Evolutionary conservation across 345 rosid genomes (phyloP).

Genomic region (Draba incana): DNA sequence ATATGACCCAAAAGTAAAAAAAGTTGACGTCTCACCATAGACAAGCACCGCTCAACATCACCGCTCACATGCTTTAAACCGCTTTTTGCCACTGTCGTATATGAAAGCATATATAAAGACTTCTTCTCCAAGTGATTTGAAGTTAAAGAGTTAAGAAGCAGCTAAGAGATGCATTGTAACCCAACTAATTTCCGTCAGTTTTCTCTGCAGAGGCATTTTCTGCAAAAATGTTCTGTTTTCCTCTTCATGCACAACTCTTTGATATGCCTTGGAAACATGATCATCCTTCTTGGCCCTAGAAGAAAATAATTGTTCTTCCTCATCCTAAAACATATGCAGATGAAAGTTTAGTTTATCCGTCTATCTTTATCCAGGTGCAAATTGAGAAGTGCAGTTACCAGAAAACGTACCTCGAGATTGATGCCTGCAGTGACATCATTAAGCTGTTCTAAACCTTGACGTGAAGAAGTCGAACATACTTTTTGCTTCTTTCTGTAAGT

Average conservation of each 20-base stretch:
- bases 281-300: conserved; percentile 67
- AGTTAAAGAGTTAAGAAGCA: conserved; percentile 15
- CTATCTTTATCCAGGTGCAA: conserved; percentile 1
- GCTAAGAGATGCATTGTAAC: conserved; percentile 30
- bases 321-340: conserved; percentile 62
- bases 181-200: conserved; percentile 82
- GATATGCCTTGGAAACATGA: conserved; percentile 74
- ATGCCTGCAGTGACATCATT: conserved; percentile 97
- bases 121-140: conserved; percentile 29
- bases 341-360: conserved; percentile 1
- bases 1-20: conserved; percentile 16
- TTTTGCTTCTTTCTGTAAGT: conserved; percentile 83
- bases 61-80: conserved; percentile 69
- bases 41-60: conserved; percentile 83
- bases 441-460: conserved; percentile 78
- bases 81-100: conserved; percentile 66
- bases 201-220: conserved; percentile 83
- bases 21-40: conserved; percentile 64
- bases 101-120: conserved; percentile 41
- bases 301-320: conserved; percentile 66
- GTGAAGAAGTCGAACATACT: conserved; percentile 59
- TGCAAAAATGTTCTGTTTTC: conserved; percentile 75
- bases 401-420: conserved; percentile 68
- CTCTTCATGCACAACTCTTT: conserved; percentile 80
- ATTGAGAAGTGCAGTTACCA: conserved; percentile 15